phyloP scores from a whole-genome alignment of 768 basidiomycete species.

The Boletus reticulatus region DNA sequence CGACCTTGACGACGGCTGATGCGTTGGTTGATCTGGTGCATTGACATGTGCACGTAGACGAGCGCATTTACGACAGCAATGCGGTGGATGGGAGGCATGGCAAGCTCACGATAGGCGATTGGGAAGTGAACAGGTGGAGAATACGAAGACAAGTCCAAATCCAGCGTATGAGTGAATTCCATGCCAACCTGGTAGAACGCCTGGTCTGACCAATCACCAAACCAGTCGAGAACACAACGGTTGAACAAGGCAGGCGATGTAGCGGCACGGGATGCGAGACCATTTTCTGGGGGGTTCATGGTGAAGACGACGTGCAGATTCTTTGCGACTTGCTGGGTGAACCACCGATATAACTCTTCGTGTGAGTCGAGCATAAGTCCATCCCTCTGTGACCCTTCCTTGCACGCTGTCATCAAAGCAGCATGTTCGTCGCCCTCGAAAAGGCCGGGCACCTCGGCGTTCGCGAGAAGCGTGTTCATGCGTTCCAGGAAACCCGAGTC shows the following conservation, averaged over 20 bases:
- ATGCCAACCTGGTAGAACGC: constrained; percentile 97
- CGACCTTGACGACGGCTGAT: constrained; percentile 92
- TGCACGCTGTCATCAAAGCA: constrained; percentile 98
- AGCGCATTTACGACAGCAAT: constrained; percentile 91
- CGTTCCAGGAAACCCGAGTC: constrained; percentile 98
- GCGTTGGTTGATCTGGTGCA: constrained; percentile 86
- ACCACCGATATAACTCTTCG: constrained; percentile 98
- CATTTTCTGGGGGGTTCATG: constrained; percentile 98
- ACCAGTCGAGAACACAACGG: constrained; percentile 99
- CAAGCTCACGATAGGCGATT: constrained; percentile 78
- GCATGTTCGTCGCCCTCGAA: constrained; percentile 99
- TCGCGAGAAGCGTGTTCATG: constrained; percentile 99
- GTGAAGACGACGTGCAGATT: constrained; percentile 99
- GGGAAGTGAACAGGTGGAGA: constrained; percentile 82
- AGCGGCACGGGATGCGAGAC: constrained; percentile 91
- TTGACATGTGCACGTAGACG: constrained; percentile 85
- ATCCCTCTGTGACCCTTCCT: constrained; percentile 98
- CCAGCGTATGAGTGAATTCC: constrained; percentile 93
- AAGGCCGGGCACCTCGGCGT: constrained; percentile 99
- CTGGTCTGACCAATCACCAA: constrained; percentile 99
- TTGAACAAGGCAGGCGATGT: constrained; percentile 99
- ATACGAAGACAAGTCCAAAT: constrained; percentile 86
- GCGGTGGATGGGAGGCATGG: constrained; percentile 86
- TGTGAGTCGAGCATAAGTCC: constrained; percentile 98
- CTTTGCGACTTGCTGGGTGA: constrained; percentile 96